These are phyloP conservation scores for Strobilomyces dryophilus DNA, from an alignment of 768 basidiomycete genomes.

Conservation along the genomic window DNA sequence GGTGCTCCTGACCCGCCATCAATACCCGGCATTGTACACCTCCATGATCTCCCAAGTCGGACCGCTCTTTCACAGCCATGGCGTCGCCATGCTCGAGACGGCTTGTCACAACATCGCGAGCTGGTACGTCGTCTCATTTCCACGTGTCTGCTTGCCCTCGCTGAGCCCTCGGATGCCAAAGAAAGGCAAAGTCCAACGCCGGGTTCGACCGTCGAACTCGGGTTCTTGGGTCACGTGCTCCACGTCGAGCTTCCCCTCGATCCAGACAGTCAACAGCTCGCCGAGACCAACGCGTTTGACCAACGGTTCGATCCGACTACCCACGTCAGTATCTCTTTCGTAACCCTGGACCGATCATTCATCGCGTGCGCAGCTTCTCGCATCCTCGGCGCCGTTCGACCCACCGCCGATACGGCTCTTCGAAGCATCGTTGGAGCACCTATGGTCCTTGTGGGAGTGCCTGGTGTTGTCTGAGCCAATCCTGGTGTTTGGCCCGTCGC, in stretches of 20 bases:
- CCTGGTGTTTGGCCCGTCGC: conserved; percentile 74
- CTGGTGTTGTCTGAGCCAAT: conserved; percentile 88
- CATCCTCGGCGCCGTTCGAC: conserved; percentile 54
- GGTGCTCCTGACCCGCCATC: conserved; percentile 74
- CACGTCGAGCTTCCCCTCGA: conserved; percentile 67
- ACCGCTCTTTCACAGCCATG: conserved; percentile 68
- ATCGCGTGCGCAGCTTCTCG: conserved; percentile 52
- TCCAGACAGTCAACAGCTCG: conserved; percentile 69
- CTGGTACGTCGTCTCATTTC: conserved; percentile 52
- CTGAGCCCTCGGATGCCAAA: conserved; percentile 34
- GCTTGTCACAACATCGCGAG: conserved; percentile 82
- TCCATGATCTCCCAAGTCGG: conserved; percentile 63
- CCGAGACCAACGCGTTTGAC: conserved; percentile 46
- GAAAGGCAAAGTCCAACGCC: conserved; percentile 73
- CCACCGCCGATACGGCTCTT: conserved; percentile 59
- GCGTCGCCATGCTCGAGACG: conserved; percentile 76
- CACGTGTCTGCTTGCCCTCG: neutral
- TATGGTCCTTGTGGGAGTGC: conserved; percentile 94
- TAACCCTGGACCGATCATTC: neutral
- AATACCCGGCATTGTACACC: conserved; percentile 84
- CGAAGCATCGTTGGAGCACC: conserved; percentile 57
- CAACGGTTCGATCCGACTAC: conserved; percentile 48
- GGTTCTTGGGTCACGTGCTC: conserved; percentile 76
- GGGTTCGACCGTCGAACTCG: conserved; percentile 69
- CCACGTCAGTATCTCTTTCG: conserved; percentile 37